Evolutionary conservation across 768 basidiomycete species (phyloP), one percentile per base, ranked within the genome.

Genomic region (Lactarius psammicola): DNA sequence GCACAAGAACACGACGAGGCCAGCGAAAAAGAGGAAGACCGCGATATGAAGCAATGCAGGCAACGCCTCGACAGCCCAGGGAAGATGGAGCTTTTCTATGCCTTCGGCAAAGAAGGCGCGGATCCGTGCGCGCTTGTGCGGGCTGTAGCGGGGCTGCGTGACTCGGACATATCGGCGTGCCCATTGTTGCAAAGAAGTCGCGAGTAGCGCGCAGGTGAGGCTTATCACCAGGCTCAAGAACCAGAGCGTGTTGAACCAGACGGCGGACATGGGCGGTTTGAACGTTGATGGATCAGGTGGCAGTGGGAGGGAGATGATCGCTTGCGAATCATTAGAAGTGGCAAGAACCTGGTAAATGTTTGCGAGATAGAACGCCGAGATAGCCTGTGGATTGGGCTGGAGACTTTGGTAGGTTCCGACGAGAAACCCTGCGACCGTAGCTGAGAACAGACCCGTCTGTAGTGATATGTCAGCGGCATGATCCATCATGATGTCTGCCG

Each of bases 111-210:
- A 64, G 26, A 62, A 83, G 6, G 81, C 76, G 20, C 78, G 77
- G 7, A 82, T 76, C 17, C 81, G 74, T 1, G 80, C 80, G 31
- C 79, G 80, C 63, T 66, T 79, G 28, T 42, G 60, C 13, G 56
- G 67, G 33, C 36, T 59, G 63, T 74, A 8, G 77, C 75, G 34
- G 73, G 69, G 44, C 74, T 75, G 38, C 73, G 75, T 66, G 49
- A 70, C 51, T 15, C 63, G 62, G 34, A 63, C 30, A 65, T 80
- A 81, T 42, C 78, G 76, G 26, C 79, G 76, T 1, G 80, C 74
- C 84, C 84, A 85, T 56, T 82, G 80, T 67, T 85, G 79, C 30
- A 82, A 77, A 9, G 84, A 69, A 8, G 80, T 83, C 15, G 81
- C 80, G 9, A 73, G 66, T 28, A 84, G 73, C 60, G 79, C 81